Evolutionary conservation across 805 yeast species (phyloP), one percentile per base, ranked within the genome.

Genomic region (Starmerella roubikii): DNA sequence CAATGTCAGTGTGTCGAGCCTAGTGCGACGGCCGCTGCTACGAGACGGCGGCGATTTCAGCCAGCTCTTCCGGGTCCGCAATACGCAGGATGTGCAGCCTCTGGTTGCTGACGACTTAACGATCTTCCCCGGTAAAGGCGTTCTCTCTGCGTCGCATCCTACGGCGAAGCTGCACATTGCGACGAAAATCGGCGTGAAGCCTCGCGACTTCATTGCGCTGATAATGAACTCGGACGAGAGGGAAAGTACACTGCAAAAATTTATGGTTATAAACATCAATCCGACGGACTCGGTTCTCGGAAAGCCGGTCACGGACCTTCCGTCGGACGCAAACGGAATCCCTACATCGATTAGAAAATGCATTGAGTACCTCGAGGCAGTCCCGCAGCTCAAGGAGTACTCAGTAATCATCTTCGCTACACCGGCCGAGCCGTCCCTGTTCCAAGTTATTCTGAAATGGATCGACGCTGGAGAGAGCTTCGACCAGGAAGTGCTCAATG

Each of bases 311-410:
- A 54, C 48, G 28, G 25, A 24, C 1, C n/a, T 47, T 37, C 41
- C 47, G 11, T 31, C n/a, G 16, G 16, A 19, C 12, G 45, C 22
- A 19, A 19, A 4, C 8, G 16, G 10, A 4, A 49, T 62, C 41
- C 65, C 66, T 0, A 42, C 41, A 25, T 62, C 61, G 30, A 53
- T 62, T 3, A 51, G 52, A 46, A 46, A 42, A 23, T 58, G 63
- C 26, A 52, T 59, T 20, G 64, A 61, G 32, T 62, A 54, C 36
- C 44, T 62, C 16, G 34, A 50, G 1, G 21, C 18, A n/a, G 3
- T 24, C 5, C 16, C 7, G 11, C 5, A n/a, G 5, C 13, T 30
- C 7, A 32, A 21, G 8, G 45, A 55, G 9, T 33, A 44, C 2
- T 34, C 42, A 5, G 42, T 43, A 4, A 47, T 47, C 39, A 50